Evolutionary conservation across 768 basidiomycete species (phyloP).

Genomic region (Termitomyces sp.): DNA sequence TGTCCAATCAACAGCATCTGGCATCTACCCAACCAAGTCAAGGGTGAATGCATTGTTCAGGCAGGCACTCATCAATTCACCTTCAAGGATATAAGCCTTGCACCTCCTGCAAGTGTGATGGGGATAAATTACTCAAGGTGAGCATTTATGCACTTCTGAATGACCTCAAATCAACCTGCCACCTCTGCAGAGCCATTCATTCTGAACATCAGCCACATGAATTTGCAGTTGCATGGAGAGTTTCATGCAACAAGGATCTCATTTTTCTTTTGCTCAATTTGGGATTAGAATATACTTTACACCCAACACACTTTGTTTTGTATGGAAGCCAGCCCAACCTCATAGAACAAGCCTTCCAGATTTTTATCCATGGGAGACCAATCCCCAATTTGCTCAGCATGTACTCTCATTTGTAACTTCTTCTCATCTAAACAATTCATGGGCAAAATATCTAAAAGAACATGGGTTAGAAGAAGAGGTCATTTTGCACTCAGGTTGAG

Average conservation of each 20-base stretch:
- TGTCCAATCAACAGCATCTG: neutral
- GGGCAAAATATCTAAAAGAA: neutral
- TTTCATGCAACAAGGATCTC: neutral
- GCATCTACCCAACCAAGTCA: neutral
- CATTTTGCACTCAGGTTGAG: too few species aligned
- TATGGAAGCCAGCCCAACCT: conserved; percentile 13
- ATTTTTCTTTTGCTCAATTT: conserved; percentile 17
- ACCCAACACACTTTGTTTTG: conserved; percentile 12
- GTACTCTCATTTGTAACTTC: conserved; percentile 7
- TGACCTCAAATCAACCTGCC: neutral
- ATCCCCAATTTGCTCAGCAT: conserved; percentile 8
- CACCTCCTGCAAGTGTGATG: conserved; percentile 5
- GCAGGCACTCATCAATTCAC: neutral
- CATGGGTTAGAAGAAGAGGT: too few species aligned
- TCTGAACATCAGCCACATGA: neutral
- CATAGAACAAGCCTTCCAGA: conserved; percentile 19
- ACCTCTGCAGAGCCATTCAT: neutral
- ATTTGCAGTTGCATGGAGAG: conserved; percentile 4
- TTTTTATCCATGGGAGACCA: conserved; percentile 2
- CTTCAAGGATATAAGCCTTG: neutral
- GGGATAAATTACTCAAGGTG: conserved; percentile 3
- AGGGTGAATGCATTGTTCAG: neutral
- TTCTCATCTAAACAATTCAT: neutral
- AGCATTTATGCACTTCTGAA: neutral
- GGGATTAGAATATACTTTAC: conserved; percentile 10